phyloP scores from a whole-genome alignment of 768 basidiomycete species.

The Dendrothele bispora region DNA sequence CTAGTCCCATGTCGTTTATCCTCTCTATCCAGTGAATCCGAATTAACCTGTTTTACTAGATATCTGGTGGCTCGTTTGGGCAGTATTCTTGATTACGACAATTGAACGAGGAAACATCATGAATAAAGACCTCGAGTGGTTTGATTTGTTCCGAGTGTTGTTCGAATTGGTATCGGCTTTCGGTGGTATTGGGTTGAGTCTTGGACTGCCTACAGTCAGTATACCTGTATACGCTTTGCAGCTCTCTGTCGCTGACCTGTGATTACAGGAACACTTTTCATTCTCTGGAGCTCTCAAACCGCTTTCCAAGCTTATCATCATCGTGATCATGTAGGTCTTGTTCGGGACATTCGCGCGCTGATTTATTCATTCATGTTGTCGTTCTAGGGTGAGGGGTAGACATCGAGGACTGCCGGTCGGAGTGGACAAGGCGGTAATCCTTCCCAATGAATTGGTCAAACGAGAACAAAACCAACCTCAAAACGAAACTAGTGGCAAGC shows the following conservation, averaged over 20 bases:
- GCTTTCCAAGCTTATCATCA: slow-evolving; percentile 71
- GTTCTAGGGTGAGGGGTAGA: slow-evolving; percentile 58
- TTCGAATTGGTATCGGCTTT: slow-evolving; percentile 72
- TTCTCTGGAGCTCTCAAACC: slow-evolving; percentile 62
- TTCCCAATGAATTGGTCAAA: slow-evolving; percentile 18
- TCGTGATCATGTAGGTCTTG: slow-evolving; percentile 59
- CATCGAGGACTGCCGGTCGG: slow-evolving; percentile 73
- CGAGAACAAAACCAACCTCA: too few relatives aligned
- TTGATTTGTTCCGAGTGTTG: slow-evolving; percentile 55
- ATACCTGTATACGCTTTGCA: neutral
- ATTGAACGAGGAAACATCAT: slow-evolving; percentile 63
- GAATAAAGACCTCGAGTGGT: slow-evolving; percentile 59
- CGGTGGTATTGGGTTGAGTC: slow-evolving; percentile 67
- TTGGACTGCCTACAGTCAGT: slow-evolving; percentile 55
- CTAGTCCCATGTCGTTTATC: too few relatives aligned
- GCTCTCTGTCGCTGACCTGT: neutral
- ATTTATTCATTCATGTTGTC: neutral
- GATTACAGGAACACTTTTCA: slow-evolving; percentile 54
- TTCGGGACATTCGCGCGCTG: neutral
- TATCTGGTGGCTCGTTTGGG: slow-evolving; percentile 82
- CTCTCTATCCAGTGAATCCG: neutral
- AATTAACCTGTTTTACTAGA: slow-evolving; percentile 34
- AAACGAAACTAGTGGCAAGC: too few relatives aligned
- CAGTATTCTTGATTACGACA: slow-evolving; percentile 69
- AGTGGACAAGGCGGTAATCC: slow-evolving; percentile 52